These are phyloP conservation scores for Gamarada debralockiae DNA, from an alignment of 495 filamentous ascomycete genomes.

Conservation along the genomic window DNA sequence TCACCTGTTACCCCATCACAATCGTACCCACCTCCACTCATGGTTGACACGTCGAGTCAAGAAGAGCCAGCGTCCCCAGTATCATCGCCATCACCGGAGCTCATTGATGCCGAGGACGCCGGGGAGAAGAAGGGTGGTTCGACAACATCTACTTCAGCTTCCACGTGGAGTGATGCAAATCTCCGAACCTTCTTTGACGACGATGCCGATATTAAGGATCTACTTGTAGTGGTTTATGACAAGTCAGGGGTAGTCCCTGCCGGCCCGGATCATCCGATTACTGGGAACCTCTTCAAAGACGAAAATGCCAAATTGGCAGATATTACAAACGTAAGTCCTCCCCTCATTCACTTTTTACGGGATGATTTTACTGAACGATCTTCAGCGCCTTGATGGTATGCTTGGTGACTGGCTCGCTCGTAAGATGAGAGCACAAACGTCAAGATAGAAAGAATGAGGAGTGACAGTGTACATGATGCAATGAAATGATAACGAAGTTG, in stretches of 20 bases:
- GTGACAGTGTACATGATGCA: conserved; percentile 20
- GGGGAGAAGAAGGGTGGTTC: conserved; percentile 36
- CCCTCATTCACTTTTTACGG: neutral
- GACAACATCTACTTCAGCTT: conserved; percentile 40
- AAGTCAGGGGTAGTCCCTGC: conserved; percentile 75
- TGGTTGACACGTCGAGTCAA: conserved; percentile 63
- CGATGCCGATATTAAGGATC: conserved; percentile 83
- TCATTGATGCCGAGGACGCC: conserved; percentile 47
- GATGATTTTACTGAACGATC: conserved; percentile 13
- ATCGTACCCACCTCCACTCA: conserved; percentile 40
- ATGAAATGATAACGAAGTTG: conserved; percentile 20
- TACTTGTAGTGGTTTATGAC: conserved; percentile 88
- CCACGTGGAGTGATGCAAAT: conserved; percentile 79
- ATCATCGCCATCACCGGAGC: conserved; percentile 66
- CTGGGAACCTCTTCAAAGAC: conserved; percentile 74
- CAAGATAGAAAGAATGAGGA: conserved; percentile 13
- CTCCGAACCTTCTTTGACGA: conserved; percentile 90
- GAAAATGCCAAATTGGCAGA: conserved; percentile 77
- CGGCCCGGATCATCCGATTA: conserved; percentile 77
- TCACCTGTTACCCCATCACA: conserved; percentile 51
- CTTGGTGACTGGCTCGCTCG: conserved; percentile 76
- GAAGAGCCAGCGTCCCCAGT: conserved; percentile 57
- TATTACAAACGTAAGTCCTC: conserved; percentile 62
- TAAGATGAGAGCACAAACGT: conserved; percentile 48
- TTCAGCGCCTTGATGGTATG: conserved; percentile 74